Conservation (phyloP, 345 rosid genomes). For the Lumnitzera littorea region DNA sequence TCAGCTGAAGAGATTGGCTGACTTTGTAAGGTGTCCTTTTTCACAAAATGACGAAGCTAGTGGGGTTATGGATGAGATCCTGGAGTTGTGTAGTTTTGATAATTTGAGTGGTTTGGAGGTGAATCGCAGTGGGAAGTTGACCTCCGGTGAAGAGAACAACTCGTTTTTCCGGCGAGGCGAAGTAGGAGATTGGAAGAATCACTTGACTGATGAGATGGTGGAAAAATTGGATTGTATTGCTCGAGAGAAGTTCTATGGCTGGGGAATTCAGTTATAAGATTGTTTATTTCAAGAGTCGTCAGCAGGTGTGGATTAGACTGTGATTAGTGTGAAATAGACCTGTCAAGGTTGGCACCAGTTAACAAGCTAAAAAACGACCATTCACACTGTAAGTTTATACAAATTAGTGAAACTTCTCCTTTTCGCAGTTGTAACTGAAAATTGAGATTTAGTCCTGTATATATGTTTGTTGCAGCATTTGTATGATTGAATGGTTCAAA, state of each 20-base stretch:
- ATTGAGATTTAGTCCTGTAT: too few relatives aligned
- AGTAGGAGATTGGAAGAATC: constrained; percentile 12
- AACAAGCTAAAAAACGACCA: too few relatives aligned
- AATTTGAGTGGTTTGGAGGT: constrained; percentile 18
- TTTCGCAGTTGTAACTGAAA: too few relatives aligned
- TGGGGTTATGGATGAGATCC: constrained; percentile 11
- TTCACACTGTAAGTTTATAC: too few relatives aligned
- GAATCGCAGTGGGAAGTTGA: constrained; percentile 20
- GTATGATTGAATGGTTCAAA: too few relatives aligned
- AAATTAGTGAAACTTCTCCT: too few relatives aligned
- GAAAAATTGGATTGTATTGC: constrained; percentile 7
- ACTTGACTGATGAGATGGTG: constrained; percentile 9
- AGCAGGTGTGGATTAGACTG: too few relatives aligned
- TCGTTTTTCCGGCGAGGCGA: constrained; percentile 21
- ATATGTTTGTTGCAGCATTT: too few relatives aligned
- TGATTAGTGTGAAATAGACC: too few relatives aligned
- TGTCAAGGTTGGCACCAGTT: too few relatives aligned
- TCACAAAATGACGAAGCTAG: constrained; percentile 11
- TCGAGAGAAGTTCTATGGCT: constrained; percentile 6
- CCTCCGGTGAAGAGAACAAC: constrained; percentile 12
- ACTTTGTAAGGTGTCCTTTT: constrained; percentile 29
- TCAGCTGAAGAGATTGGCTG: constrained; percentile 22
- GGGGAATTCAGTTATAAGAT: constrained; percentile 2
- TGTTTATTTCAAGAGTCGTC: background rate
- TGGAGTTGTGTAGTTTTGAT: constrained; percentile 31